Conservation (phyloP, 441 rosid species). For the Bocquillonia castaneifolia region DNA sequence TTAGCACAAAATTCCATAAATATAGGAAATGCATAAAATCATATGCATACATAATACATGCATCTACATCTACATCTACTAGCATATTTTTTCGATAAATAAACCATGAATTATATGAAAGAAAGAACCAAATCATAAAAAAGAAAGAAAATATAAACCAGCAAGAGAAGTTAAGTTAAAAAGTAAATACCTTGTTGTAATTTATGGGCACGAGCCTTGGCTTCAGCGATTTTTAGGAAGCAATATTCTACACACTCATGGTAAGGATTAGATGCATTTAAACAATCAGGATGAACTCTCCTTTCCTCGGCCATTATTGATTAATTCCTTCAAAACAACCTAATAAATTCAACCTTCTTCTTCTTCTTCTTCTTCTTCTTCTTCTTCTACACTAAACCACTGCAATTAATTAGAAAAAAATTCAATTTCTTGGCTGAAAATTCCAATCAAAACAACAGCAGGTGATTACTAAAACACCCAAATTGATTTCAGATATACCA, state of each 20-base stretch:
- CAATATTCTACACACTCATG: slow-evolving; percentile 79
- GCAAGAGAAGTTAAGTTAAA: neutral
- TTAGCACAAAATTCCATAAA: neutral
- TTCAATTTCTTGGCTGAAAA: neutral
- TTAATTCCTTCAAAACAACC: neutral
- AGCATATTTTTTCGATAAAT: neutral
- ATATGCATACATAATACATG: no score
- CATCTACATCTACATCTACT: no score
- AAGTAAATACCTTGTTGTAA: slow-evolving; percentile 26
- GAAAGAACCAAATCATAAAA: no score
- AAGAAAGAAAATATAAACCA: slow-evolving; percentile 5
- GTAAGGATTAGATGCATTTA: slow-evolving; percentile 71
- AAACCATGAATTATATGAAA: neutral
- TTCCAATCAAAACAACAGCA: neutral
- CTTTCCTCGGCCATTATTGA: slow-evolving; percentile 30
- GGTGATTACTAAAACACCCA: no score
- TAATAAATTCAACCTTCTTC: slow-evolving; percentile 4
- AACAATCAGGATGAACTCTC: slow-evolving; percentile 58
- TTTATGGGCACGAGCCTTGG: slow-evolving; percentile 35
- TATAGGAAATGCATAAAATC: no score
- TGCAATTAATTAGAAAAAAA: slow-evolving; percentile 20
- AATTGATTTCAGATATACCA: no score
- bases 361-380: no score
- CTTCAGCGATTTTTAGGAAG: slow-evolving; percentile 49
- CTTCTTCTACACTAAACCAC: slow-evolving; percentile 21